Evolutionary conservation across 2,329 filamentous ascomycete genomes (phyloP), one percentile per base, ranked within the genome.

Genomic region (Tolypocladium paradoxum): DNA sequence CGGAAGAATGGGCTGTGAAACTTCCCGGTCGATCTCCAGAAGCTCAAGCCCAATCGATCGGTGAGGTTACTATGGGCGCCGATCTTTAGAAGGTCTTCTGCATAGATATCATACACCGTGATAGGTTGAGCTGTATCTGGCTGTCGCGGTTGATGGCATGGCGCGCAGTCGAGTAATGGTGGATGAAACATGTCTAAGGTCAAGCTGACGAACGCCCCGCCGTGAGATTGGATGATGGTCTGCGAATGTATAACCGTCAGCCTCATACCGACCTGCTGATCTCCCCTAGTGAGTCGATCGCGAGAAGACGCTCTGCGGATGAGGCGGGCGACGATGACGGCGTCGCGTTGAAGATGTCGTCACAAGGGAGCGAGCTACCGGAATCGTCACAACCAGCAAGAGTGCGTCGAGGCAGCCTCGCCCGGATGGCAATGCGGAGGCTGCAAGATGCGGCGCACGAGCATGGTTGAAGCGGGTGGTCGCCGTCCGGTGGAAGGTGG

Each of bases 1-100:
- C 36, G 33, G 52, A 61, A 61, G 57, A 61, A 58, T 60, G 60
- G 52, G 54, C 55, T 56, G 1, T 45, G 14, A 27, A 43, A 3
- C 6, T 16, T 43, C 6, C 22, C 22, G 38, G 12, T 16, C 38
- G 38, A 18, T 16, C 22, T 14, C 6, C 55, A 57, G 54, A 45
- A 43, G 37, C 31, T 50, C 35, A 22, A 31, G 18, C 50, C 50
- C 24, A 51, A 45, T 53, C 48, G 29, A 40, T 24, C 20, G 20
- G 34, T 50, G 47, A 37, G 34, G 33, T 27, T 37, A 29, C 46
- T 7, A 49, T n/a, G 47, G 47, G 24, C 34, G 59, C 50, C 49
- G 53, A 55, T 56, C 47, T 45, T 29, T 2, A 4, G 24, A 29
- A 29, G 14, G 18, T 29, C 8, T 29, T 29, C n/a, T 18, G 24